Percentiles rank a stretch among this genome's conserved stretches.
Evolutionary conservation across 306 rosid genomes (phyloP).

Genomic region (Vigna angularis): DNA sequence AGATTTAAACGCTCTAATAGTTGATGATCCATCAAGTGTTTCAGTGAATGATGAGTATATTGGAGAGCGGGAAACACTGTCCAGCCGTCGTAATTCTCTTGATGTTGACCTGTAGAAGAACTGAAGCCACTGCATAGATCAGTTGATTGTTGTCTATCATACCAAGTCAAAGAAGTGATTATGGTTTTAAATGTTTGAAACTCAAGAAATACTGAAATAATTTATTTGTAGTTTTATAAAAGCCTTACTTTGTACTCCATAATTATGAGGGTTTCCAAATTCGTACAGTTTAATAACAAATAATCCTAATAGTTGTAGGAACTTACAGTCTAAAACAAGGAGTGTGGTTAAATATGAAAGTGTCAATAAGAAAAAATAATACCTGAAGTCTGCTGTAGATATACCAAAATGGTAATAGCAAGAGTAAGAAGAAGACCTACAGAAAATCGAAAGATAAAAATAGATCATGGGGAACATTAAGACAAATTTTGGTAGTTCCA

Average conservation of each 20-base stretch:
- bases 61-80: slow-evolving; percentile 97
- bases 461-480: slow-evolving; percentile 27
- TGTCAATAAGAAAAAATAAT: slow-evolving; percentile 35
- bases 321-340: slow-evolving; percentile 29
- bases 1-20: slow-evolving; percentile 86
- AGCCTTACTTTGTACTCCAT: slow-evolving; percentile 11
- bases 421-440: slow-evolving; percentile 81
- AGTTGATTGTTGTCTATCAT: slow-evolving; percentile 40
- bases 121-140: slow-evolving; percentile 52
- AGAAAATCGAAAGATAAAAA: slow-evolving; percentile 43
- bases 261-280: slow-evolving; percentile 20
- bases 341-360: slow-evolving; percentile 17
- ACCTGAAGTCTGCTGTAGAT: slow-evolving; percentile 98
- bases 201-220: slow-evolving; percentile 22
- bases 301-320: slow-evolving; percentile 29
- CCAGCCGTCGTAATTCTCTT: slow-evolving; percentile 89
- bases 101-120: slow-evolving; percentile 96
- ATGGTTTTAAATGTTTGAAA: slow-evolving; percentile 34
- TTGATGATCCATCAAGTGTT: slow-evolving; percentile 91
- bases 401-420: slow-evolving; percentile 91
- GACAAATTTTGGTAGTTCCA: slow-evolving; percentile 26
- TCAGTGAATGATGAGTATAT: slow-evolving; percentile 92
- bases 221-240: slow-evolving; percentile 23
- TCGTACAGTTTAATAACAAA: slow-evolving; percentile 32
- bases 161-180: slow-evolving; percentile 25